Percentiles rank a stretch among this genome's conserved stretches.
Conservation (phyloP, 192 early-diverging fungal genomes). For the Rhizophagus prolifer region DNA sequence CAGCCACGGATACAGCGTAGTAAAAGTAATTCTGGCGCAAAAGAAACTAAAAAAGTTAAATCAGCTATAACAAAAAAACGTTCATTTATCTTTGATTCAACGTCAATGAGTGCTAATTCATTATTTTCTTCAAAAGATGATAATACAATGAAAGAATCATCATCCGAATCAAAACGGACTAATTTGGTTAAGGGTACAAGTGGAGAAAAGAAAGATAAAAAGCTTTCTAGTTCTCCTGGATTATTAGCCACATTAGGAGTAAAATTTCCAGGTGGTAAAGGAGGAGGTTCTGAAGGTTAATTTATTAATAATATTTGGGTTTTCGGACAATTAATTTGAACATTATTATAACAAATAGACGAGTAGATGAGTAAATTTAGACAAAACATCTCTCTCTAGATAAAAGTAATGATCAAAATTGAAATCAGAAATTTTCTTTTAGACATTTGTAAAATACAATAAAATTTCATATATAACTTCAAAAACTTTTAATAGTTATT, state of each 20-base stretch:
- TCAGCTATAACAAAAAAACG: background rate
- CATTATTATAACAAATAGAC: no score
- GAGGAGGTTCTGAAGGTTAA: background rate
- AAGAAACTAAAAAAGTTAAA: background rate
- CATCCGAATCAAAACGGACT: background rate
- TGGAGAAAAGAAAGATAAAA: conserved; percentile 5
- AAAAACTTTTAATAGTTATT: no score
- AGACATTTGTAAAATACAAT: no score
- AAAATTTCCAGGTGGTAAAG: background rate
- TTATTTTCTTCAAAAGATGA: background rate
- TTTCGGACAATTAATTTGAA: no score
- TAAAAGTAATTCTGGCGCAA: background rate
- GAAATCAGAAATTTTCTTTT: no score
- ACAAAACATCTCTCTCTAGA: no score
- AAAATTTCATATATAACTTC: no score
- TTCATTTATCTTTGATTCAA: conserved; percentile 8
- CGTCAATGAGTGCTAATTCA: background rate
- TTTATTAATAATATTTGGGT: background rate
- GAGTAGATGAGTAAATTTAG: no score
- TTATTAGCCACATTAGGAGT: background rate
- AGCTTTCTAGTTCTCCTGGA: background rate
- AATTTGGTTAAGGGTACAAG: background rate
- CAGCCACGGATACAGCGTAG: background rate
- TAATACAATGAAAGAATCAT: background rate
- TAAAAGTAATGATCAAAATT: no score